Conservation (phyloP, 257 asterid genomes). For the Verbascum thapsus region DNA sequence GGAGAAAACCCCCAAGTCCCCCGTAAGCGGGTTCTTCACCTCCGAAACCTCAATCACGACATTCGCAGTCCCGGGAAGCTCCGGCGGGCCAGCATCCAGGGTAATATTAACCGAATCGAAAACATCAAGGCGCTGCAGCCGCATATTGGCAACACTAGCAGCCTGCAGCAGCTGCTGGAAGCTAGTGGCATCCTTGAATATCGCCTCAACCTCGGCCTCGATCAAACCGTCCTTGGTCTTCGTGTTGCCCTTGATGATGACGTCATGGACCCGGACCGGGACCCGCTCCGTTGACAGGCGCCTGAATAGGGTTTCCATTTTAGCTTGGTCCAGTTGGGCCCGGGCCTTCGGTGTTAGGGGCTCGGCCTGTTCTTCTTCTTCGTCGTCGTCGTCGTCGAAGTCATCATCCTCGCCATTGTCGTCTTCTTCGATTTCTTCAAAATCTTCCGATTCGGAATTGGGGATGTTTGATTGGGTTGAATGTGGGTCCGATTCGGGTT, state of each 20-base stretch:
- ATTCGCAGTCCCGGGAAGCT: slow-evolving; percentile 89
- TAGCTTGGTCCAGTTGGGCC: slow-evolving; percentile 46
- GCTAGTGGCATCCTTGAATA: slow-evolving; percentile 58
- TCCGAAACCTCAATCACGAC: slow-evolving; percentile 78
- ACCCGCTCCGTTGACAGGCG: slow-evolving; percentile 70
- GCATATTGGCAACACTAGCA: slow-evolving; percentile 55
- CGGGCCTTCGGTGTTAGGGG: slow-evolving; percentile 45
- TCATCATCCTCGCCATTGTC: slow-evolving; percentile 42
- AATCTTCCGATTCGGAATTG: slow-evolving; percentile 32
- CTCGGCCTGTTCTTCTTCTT: slow-evolving; percentile 37
- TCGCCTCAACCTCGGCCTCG: slow-evolving; percentile 62
- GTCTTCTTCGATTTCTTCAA: slow-evolving; percentile 42
- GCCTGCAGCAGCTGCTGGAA: slow-evolving; percentile 76
- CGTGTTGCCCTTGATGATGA: slow-evolving; percentile 78
- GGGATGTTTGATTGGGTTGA: slow-evolving; percentile 15
- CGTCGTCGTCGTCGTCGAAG: slow-evolving; percentile 35
- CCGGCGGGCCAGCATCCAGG: slow-evolving; percentile 86
- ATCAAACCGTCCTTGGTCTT: slow-evolving; percentile 75
- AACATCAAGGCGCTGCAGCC: slow-evolving; percentile 65
- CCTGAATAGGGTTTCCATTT: slow-evolving; percentile 55
- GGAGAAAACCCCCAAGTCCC: slow-evolving; percentile 72
- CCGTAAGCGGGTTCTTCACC: slow-evolving; percentile 54
- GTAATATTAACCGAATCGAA: slow-evolving; percentile 79
- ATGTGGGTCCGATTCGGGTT: slow-evolving; percentile 29
- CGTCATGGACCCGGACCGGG: slow-evolving; percentile 79